Conservation (phyloP, 1,139 yeast species). For the Yamadazyma epiphylla region DNA sequence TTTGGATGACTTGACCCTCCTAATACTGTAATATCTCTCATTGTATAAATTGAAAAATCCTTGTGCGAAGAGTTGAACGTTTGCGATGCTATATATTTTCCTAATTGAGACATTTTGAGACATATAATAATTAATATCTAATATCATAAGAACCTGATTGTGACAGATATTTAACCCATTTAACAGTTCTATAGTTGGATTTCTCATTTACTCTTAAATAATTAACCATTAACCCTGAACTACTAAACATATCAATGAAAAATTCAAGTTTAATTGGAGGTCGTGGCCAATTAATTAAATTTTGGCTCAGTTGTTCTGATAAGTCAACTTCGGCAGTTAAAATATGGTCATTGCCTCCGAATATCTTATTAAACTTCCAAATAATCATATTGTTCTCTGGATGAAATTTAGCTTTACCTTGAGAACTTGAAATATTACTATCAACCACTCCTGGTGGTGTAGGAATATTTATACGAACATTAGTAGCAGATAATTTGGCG, state of each 20-base stretch:
- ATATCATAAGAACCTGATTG: slow-evolving; percentile 79
- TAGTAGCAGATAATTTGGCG: slow-evolving; percentile 58
- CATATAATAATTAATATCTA: slow-evolving; percentile 48
- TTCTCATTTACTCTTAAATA: slow-evolving; percentile 69
- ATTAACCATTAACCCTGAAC: slow-evolving; percentile 74
- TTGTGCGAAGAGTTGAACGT: too few relatives aligned
- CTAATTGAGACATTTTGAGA: too few relatives aligned
- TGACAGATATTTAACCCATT: slow-evolving; percentile 81
- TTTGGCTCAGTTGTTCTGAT: slow-evolving; percentile 13
- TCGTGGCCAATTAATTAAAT: slow-evolving; percentile 49
- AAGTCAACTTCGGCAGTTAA: slow-evolving; percentile 50
- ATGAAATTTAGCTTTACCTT: slow-evolving; percentile 67
- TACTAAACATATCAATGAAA: slow-evolving; percentile 69
- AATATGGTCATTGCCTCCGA: slow-evolving; percentile 62
- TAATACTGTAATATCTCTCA: slow-evolving; percentile 75
- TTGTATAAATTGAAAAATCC: too few relatives aligned
- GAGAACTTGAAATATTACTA: slow-evolving; percentile 46
- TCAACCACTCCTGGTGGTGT: slow-evolving; percentile 62
- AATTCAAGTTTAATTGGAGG: slow-evolving; percentile 79
- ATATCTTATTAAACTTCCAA: slow-evolving; percentile 70
- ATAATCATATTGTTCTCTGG: slow-evolving; percentile 61
- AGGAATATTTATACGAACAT: slow-evolving; percentile 64
- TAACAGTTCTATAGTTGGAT: slow-evolving; percentile 65
- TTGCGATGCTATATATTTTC: too few relatives aligned
- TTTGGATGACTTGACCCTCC: slow-evolving; percentile 75